phyloP scores from a whole-genome alignment of 345 rosid species.

The Eucalyptus globulus region DNA sequence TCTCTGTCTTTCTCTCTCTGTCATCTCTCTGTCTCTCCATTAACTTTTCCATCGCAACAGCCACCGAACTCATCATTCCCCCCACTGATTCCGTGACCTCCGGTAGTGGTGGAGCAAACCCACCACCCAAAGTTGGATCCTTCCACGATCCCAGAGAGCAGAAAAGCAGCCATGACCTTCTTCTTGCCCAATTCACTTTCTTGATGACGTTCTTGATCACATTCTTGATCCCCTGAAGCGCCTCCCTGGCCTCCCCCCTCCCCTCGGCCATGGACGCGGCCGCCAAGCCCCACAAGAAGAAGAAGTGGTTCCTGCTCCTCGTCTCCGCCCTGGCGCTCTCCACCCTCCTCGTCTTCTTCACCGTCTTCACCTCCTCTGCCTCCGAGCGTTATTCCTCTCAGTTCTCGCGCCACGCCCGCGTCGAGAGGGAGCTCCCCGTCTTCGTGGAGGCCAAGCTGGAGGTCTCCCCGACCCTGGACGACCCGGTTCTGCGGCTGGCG shows the following conservation, averaged over 20 bases:
- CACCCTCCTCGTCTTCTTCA: conserved; percentile 20
- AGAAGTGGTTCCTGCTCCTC: conserved; percentile 29
- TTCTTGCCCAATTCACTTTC: not conserved
- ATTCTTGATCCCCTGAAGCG: not conserved
- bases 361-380: conserved; percentile 9
- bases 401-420: not conserved
- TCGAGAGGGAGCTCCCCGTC: not conserved
- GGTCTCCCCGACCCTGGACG: not conserved
- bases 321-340: conserved; percentile 25
- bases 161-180: not conserved
- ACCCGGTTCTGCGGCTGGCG: conserved; percentile 39
- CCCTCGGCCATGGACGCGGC: not conserved
- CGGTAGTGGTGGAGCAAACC: not conserved
- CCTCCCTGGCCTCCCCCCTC: too few species aligned
- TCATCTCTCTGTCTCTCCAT: too few species aligned
- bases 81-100: too few species aligned
- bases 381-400: not conserved
- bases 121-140: not conserved
- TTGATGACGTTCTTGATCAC: not conserved
- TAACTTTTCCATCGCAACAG: too few species aligned
- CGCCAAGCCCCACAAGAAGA: conserved; percentile 14
- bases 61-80: too few species aligned
- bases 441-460: conserved; percentile 42
- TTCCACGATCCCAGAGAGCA: not conserved
- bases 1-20: too few species aligned